Conservation (phyloP, 1,284 basidiomycete species). For the Naganishia sp. region DNA sequence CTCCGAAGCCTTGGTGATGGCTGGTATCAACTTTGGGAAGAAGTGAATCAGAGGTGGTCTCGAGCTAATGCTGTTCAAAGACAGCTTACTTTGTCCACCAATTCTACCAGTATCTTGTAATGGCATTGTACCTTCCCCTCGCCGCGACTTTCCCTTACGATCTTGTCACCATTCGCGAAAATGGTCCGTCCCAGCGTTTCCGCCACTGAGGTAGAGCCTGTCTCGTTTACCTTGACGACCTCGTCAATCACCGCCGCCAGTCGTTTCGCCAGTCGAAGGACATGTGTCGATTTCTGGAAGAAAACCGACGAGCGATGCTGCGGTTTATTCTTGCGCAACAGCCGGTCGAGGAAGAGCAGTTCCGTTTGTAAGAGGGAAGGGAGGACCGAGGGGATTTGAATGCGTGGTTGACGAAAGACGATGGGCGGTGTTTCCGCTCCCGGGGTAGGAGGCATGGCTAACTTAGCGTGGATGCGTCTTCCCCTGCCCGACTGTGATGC, state of each 20-base stretch:
- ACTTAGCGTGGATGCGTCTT: too few relatives aligned
- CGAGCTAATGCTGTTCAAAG: not conserved
- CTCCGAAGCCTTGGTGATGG: conserved; percentile 29
- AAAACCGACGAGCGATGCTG: conserved; percentile 33
- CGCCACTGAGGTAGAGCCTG: conserved; percentile 2
- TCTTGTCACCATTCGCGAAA: not conserved
- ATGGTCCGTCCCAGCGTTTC: not conserved
- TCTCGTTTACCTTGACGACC: conserved; percentile 7
- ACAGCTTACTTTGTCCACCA: conserved; percentile 24
- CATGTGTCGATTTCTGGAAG: conserved; percentile 22
- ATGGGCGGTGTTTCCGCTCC: conserved; percentile 1
- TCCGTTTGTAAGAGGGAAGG: conserved; percentile 30
- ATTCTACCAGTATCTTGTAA: not conserved
- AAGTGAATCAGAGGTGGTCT: not conserved
- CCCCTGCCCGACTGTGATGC: too few relatives aligned
- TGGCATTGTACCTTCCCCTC: not conserved
- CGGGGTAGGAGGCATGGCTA: conserved; percentile 3
- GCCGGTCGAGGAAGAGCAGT: conserved; percentile 27
- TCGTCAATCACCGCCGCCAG: conserved; percentile 9
- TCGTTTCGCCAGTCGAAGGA: conserved; percentile 18
- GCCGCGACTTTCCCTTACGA: not conserved
- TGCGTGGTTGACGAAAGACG: conserved; percentile 1
- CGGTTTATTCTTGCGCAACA: conserved; percentile 29
- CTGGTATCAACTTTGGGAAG: conserved; percentile 19
- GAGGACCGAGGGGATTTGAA: conserved; percentile 28